phyloP scores from a whole-genome alignment of 2,329 filamentous ascomycete genomes.

The Clarireedia homoeocarpa region DNA sequence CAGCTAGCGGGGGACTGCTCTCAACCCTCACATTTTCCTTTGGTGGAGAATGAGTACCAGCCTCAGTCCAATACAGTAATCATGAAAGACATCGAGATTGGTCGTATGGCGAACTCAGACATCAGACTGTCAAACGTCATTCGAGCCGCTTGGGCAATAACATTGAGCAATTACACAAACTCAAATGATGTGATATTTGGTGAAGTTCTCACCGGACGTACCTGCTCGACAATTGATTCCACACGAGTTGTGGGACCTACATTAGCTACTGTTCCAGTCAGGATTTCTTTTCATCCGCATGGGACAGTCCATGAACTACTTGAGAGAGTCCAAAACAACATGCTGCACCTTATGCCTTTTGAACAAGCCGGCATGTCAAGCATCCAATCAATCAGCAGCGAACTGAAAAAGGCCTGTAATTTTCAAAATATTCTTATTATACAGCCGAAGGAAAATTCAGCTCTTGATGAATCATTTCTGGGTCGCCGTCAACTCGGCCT shows the following conservation, averaged over 20 bases:
- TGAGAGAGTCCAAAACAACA: neutral
- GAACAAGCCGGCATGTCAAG: constrained; percentile 35
- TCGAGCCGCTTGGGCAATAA: constrained; percentile 33
- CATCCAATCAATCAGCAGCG: constrained; percentile 14
- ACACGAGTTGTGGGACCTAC: constrained; percentile 35
- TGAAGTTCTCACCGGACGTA: constrained; percentile 36
- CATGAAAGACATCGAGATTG: neutral
- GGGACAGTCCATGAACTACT: neutral
- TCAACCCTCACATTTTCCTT: constrained; percentile 37
- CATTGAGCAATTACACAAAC: constrained; percentile 32
- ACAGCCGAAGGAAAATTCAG: constrained; percentile 9
- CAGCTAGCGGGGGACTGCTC: constrained; percentile 37
- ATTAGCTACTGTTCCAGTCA: constrained; percentile 34
- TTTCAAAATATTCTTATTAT: constrained; percentile 20
- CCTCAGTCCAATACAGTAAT: neutral
- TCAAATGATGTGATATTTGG: constrained; percentile 36
- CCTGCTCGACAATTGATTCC: constrained; percentile 32
- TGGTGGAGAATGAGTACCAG: constrained; percentile 1
- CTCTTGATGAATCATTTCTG: neutral
- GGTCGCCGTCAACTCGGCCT: neutral
- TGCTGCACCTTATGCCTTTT: constrained; percentile 34
- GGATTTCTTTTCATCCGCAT: neutral
- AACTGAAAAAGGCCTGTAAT: constrained; percentile 12
- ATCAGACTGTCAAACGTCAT: constrained; percentile 17
- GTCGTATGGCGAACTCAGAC: constrained; percentile 1